Evolutionary conservation across 2,329 filamentous ascomycete genomes (phyloP).

Genomic region (Cladosporium sp.): DNA sequence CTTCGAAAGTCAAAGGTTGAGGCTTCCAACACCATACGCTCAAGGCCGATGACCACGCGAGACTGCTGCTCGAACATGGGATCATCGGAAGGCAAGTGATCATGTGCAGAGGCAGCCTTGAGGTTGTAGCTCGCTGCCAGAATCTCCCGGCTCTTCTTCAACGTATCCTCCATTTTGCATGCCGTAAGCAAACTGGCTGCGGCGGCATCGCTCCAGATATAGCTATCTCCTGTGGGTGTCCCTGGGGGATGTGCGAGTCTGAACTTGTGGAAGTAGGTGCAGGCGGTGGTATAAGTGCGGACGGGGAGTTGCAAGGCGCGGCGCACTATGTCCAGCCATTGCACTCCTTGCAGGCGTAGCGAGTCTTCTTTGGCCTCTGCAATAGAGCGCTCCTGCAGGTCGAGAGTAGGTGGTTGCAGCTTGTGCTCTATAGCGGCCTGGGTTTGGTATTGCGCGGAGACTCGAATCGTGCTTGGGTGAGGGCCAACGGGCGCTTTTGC

Average conservation of each 20-base stretch:
- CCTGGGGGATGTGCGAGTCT: slow-evolving; percentile 67
- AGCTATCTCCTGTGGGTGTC: slow-evolving; percentile 60
- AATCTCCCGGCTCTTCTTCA: slow-evolving; percentile 94
- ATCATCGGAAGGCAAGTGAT: slow-evolving; percentile 74
- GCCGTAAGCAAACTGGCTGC: slow-evolving; percentile 85
- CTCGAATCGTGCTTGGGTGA: slow-evolving; percentile 60
- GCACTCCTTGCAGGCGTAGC: slow-evolving; percentile 78
- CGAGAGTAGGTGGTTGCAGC: slow-evolving; percentile 51
- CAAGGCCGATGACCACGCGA: slow-evolving; percentile 80
- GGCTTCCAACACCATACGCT: slow-evolving; percentile 88
- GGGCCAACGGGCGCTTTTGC: slow-evolving; percentile 40
- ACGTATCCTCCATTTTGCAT: slow-evolving; percentile 96
- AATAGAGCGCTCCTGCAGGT: slow-evolving; percentile 56
- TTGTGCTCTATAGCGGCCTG: slow-evolving; percentile 75
- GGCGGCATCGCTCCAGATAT: slow-evolving; percentile 77
- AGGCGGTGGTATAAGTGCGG: slow-evolving; percentile 87
- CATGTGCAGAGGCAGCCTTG: slow-evolving; percentile 59
- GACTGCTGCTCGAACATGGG: slow-evolving; percentile 75
- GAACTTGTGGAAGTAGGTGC: slow-evolving; percentile 91
- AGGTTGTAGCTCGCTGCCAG: slow-evolving; percentile 86
- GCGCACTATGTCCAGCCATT: slow-evolving; percentile 83
- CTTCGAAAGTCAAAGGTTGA: slow-evolving; percentile 92
- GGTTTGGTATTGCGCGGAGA: slow-evolving; percentile 72
- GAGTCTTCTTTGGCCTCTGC: slow-evolving; percentile 66
- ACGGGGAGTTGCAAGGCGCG: slow-evolving; percentile 80